Conservation (phyloP, 2,329 filamentous ascomycete species). For the Sporothrix curviconia region DNA sequence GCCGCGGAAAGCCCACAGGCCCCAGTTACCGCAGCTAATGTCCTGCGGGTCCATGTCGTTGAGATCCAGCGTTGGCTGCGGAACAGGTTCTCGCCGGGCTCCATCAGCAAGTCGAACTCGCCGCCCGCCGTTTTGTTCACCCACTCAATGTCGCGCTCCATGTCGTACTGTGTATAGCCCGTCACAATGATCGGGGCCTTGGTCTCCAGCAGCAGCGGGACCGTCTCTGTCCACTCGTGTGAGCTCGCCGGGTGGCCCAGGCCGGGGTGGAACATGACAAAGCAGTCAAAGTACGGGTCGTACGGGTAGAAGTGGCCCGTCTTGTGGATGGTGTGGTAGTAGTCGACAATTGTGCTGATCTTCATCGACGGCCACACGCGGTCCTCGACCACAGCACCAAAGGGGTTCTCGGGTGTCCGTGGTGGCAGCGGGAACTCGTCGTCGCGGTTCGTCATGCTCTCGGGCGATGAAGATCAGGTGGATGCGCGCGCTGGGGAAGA, state of each 20-base stretch:
- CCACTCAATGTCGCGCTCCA: constrained; percentile 88
- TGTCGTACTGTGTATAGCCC: constrained; percentile 91
- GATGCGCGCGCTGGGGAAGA: constrained; percentile 87
- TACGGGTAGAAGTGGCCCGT: constrained; percentile 88
- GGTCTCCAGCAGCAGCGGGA: constrained; percentile 85
- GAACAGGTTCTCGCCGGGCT: constrained; percentile 92
- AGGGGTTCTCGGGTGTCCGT: constrained; percentile 79
- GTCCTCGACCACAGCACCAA: constrained; percentile 89
- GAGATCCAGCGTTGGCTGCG: constrained; percentile 89
- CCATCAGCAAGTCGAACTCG: constrained; percentile 85
- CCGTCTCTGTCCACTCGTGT: constrained; percentile 87
- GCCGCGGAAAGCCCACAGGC: constrained; percentile 91
- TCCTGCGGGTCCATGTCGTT: constrained; percentile 94
- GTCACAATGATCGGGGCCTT: constrained; percentile 93
- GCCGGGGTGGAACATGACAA: constrained; percentile 94
- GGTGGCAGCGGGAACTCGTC: constrained; percentile 85
- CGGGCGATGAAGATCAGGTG: constrained; percentile 93
- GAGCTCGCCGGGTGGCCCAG: constrained; percentile 88
- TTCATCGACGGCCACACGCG: constrained; percentile 84
- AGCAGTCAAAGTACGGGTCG: constrained; percentile 97
- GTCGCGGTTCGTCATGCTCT: constrained; percentile 92
- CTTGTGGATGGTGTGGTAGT: constrained; percentile 94
- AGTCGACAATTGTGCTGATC: constrained; percentile 95
- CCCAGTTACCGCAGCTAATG: constrained; percentile 93
- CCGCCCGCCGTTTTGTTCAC: constrained; percentile 77